Evolutionary conservation across 495 filamentous ascomycete species (phyloP).

Genomic region (Trichoderma erinaceum): DNA sequence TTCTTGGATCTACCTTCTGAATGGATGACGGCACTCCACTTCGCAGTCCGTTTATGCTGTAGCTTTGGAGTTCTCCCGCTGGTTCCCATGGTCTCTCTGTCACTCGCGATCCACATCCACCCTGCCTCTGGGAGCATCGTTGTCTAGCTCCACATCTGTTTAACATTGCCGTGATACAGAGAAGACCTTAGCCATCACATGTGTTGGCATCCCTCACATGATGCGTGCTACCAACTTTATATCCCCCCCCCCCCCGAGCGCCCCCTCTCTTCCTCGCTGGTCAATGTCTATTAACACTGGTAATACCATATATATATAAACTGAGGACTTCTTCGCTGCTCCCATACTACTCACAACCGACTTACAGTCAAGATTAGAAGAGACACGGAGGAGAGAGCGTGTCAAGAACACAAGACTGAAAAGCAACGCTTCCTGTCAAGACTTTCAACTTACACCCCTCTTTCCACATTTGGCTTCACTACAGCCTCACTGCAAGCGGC

Average conservation of each 20-base stretch:
- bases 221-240: background rate
- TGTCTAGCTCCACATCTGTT: conserved; percentile 4
- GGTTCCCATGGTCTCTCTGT: background rate
- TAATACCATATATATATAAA: background rate
- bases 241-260: background rate
- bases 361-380: no score
- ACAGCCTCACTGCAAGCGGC: background rate
- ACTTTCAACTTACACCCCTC: no score
- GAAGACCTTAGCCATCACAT: background rate
- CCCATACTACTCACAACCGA: no score
- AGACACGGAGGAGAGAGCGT: no score
- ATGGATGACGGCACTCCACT: background rate
- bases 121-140: background rate
- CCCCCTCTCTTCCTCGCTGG: background rate
- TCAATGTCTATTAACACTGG: background rate
- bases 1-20: background rate
- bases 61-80: background rate
- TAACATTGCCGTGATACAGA: background rate
- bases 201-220: background rate
- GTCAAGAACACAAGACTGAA: no score
- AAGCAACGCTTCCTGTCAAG: no score
- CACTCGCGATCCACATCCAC: background rate
- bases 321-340: no score
- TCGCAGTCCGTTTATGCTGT: background rate
- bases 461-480: background rate